Percentiles rank a stretch among this genome's conserved stretches.
Conservation (phyloP, 2,329 filamentous ascomycete species). For the Thielaviopsis ethacetica region DNA sequence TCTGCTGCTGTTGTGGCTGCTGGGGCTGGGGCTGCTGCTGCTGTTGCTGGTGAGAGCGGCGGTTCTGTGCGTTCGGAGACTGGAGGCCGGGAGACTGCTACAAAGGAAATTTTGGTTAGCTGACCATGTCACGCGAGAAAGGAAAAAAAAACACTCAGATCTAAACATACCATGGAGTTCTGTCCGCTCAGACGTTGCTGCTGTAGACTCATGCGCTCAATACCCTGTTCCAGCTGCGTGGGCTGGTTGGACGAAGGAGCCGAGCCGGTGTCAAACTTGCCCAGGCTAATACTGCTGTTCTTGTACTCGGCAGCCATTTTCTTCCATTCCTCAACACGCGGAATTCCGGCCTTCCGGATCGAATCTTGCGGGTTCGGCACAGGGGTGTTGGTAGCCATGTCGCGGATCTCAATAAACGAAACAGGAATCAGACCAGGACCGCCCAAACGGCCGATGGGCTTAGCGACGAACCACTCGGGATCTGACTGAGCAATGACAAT, state of each 20-base stretch:
- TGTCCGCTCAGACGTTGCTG: constrained; percentile 17
- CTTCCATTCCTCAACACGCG: constrained; percentile 97
- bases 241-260: constrained; percentile 19
- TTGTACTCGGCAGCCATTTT: constrained; percentile 99
- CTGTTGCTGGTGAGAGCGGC: neutral
- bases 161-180: neutral
- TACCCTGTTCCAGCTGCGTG: constrained; percentile 42
- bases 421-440: constrained; percentile 92
- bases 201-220: constrained; percentile 25
- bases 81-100: neutral
- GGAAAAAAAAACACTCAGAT: neutral
- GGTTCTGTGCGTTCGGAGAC: neutral
- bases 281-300: constrained; percentile 92
- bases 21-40: too few relatives aligned
- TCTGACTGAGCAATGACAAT: constrained; percentile 98
- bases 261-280: constrained; percentile 58
- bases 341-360: constrained; percentile 75
- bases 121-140: neutral
- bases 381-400: constrained; percentile 75
- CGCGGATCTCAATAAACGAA: constrained; percentile 88
- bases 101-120: neutral
- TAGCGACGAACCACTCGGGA: constrained; percentile 97
- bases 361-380: constrained; percentile 73
- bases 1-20: neutral
- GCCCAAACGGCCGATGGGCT: constrained; percentile 93